Conservation (phyloP, 352 stramenopile genomes). For the Thalassiosira ordinaria region DNA sequence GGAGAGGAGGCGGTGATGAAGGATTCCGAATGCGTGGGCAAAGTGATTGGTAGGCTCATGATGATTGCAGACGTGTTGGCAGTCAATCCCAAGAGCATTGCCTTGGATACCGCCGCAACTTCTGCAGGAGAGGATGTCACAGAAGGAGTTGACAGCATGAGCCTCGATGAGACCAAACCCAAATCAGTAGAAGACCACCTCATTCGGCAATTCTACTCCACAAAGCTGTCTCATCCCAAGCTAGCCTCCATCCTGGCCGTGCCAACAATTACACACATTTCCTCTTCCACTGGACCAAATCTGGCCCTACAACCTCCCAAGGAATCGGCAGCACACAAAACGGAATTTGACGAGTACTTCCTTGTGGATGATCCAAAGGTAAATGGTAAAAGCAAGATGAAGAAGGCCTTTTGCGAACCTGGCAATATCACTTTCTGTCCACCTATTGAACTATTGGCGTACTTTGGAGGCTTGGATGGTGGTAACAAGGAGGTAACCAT, state of each 20-base stretch:
- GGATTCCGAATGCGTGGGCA: slow-evolving; percentile 80
- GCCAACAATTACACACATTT: slow-evolving; percentile 33
- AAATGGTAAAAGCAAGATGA: slow-evolving; percentile 93
- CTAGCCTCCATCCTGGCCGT: slow-evolving; percentile 27
- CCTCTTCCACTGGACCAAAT: slow-evolving; percentile 19
- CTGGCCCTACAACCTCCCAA: slow-evolving; percentile 67
- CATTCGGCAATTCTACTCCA: slow-evolving; percentile 50
- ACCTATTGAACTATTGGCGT: slow-evolving; percentile 73
- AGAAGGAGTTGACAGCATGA: slow-evolving; percentile 25
- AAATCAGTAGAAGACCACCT: slow-evolving; percentile 38
- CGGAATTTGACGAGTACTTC: slow-evolving; percentile 85
- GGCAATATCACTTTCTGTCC: slow-evolving; percentile 85
- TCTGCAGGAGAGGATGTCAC: slow-evolving; percentile 12
- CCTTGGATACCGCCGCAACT: slow-evolving; percentile 41
- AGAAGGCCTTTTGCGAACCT: slow-evolving; percentile 96
- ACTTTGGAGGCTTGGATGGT: slow-evolving; percentile 67
- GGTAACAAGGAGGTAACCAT: slow-evolving; percentile 69
- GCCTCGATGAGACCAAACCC: slow-evolving; percentile 14
- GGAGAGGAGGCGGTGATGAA: slow-evolving; percentile 59
- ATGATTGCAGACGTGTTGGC: slow-evolving; percentile 77
- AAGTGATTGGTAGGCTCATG: slow-evolving; percentile 82
- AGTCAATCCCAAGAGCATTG: slow-evolving; percentile 69
- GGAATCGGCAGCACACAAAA: slow-evolving; percentile 73
- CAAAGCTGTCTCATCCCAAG: slow-evolving; percentile 44
- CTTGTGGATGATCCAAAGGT: slow-evolving; percentile 85